Conservation (phyloP, 306 rosid genomes). For the Crotalaria pallida region DNA sequence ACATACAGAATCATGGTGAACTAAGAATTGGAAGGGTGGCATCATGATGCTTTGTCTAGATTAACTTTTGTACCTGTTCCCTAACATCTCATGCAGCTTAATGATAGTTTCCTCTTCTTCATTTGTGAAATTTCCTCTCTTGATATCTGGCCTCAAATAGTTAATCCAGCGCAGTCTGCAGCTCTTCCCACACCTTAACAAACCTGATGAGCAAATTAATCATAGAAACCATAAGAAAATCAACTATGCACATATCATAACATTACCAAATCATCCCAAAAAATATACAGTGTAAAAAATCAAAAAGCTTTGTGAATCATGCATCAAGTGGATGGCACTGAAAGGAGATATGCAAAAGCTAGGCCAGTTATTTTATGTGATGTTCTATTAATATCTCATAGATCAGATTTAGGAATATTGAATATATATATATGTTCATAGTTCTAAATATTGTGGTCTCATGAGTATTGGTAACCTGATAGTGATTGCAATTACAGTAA, state of each 20-base stretch:
- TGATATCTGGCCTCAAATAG: slow-evolving; percentile 80
- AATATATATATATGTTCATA: no score
- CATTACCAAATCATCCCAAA: neutral
- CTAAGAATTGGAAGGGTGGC: neutral
- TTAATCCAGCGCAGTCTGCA: slow-evolving; percentile 89
- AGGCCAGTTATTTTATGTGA: neutral
- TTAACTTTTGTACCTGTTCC: slow-evolving; percentile 62
- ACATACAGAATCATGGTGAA: neutral
- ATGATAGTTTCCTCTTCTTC: slow-evolving; percentile 80
- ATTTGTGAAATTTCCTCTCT: slow-evolving; percentile 84
- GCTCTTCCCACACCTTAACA: slow-evolving; percentile 92
- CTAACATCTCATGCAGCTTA: slow-evolving; percentile 59
- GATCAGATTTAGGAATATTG: no score
- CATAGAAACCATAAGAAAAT: neutral
- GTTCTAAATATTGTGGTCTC: no score
- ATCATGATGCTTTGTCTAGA: neutral
- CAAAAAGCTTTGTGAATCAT: neutral
- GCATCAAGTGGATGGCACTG: neutral
- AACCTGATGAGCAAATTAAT: slow-evolving; percentile 41
- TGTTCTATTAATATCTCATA: neutral
- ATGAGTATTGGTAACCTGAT: no score
- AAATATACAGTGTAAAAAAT: neutral
- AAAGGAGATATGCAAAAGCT: neutral
- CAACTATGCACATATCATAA: neutral
- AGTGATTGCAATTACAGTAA: no score